A percentile compares a stretch with the other conserved stretches of the same genome.
Evolutionary conservation across 148 eudicot species (phyloP).

Genomic region (Nyssa sinensis): DNA sequence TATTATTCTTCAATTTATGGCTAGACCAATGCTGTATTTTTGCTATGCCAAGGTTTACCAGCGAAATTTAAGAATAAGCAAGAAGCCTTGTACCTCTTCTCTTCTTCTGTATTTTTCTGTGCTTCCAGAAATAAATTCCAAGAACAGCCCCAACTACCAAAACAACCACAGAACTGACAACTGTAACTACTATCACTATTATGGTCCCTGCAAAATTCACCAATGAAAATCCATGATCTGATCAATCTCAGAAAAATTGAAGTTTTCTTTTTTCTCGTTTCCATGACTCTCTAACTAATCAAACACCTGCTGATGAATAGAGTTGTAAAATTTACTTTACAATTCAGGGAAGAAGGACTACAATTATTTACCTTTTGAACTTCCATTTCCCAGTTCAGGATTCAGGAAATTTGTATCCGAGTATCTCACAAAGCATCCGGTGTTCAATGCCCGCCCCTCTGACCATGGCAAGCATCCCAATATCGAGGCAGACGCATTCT

Average conservation of each 20-base stretch:
- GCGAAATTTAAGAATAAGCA: background rate
- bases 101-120: constrained; percentile 42
- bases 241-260: background rate
- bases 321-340: background rate
- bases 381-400: constrained; percentile 18
- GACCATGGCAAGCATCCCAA: constrained; percentile 51
- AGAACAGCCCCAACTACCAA: constrained; percentile 32
- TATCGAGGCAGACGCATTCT: constrained; percentile 38
- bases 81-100: constrained; percentile 45
- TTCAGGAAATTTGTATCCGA: constrained; percentile 54
- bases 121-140: constrained; percentile 39
- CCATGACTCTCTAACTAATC: background rate
- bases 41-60: background rate
- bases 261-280: background rate
- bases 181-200: constrained; percentile 32
- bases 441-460: constrained; percentile 53
- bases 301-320: background rate
- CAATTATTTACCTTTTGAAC: constrained; percentile 27
- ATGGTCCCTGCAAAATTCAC: constrained; percentile 31
- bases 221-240: background rate
- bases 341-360: background rate
- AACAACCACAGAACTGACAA: constrained; percentile 44
- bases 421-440: constrained; percentile 68
- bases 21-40: background rate
- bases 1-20: too few relatives aligned